Evolutionary conservation across 768 basidiomycete genomes (phyloP).

Genomic region (Lanmaoa pseudosensibilis): DNA sequence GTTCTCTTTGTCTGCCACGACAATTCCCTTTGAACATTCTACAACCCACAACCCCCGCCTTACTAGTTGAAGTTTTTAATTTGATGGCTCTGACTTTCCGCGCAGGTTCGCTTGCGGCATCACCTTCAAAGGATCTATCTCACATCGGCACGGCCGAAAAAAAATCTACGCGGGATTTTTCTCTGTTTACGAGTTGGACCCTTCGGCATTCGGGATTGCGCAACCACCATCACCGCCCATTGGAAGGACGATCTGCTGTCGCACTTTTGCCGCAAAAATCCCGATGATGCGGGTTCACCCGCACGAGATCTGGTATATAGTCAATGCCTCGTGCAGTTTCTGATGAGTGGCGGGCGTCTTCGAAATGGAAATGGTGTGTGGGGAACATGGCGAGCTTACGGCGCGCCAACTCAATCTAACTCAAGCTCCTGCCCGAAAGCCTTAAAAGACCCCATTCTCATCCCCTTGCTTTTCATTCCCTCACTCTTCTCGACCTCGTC

Average conservation of each 20-base stretch:
- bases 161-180: not conserved
- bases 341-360: constrained; percentile 23
- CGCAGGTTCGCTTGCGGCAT: constrained; percentile 2
- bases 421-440: not conserved
- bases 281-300: constrained; percentile 1
- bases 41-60: not conserved
- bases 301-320: constrained; percentile 6
- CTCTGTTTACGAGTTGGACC: not conserved
- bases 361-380: constrained; percentile 19
- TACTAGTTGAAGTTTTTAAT: constrained; percentile 5
- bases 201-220: not conserved
- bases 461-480: not conserved
- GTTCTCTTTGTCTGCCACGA: not conserved
- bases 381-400: constrained; percentile 16
- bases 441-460: constrained; percentile 9
- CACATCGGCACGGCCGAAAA: not conserved
- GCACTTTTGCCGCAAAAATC: constrained; percentile 7
- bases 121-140: not conserved
- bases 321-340: constrained; percentile 24
- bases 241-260: not conserved
- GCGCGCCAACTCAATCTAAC: constrained; percentile 11
- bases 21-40: constrained; percentile 9
- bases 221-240: not conserved
- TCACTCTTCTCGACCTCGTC: not conserved
- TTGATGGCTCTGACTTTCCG: not conserved